Evolutionary conservation across 1,284 basidiomycete genomes (phyloP), one percentile per base, ranked within the genome.

Genomic region (Phaffia rhodozyma): DNA sequence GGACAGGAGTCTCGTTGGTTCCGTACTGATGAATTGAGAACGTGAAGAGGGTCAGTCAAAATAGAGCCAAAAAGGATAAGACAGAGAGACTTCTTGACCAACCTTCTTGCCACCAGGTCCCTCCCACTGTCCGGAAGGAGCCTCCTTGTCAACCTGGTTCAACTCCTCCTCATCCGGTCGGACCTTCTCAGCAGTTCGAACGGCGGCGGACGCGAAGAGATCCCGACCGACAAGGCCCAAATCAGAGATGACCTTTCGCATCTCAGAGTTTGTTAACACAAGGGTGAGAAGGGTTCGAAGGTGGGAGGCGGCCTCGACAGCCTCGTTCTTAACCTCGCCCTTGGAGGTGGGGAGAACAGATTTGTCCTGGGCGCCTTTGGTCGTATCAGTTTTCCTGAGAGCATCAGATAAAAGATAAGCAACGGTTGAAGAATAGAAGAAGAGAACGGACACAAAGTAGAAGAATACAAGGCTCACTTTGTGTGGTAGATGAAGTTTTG

Each of bases 261-360:
- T 86, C 77, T 96, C 92, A 0, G 85, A 86, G 78, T 94, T 96
- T 73, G 91, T 93, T 68, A 90, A 79, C 71, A 96, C 81, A 69
- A 96, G 85, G 27, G 82, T 82, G 61, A 87, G 77, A 58, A 96
- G 81, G 0, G 89, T 91, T 67, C 89, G 86, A n/a, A 96, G 81
- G 75, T 96, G 88, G n/a, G 62, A 55, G 1, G 71, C 71, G 3
- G 69, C 69, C 32, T 70, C 71, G 59, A 58, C 65, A 13, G 69
- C 87, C 62, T 80, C 78, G 70, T 87, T 84, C 73, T 90, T 87
- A 71, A 84, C 84, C 75, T 91, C 89, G 57, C 87, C 79, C n/a
- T 73, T 73, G 25, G 27, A 32, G 23, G 47, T 50, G 21, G 64
- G 64, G 21, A 66, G 60, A 21, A 47, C 64, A n/a, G 58, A 56